Evolutionary conservation across 2,329 filamentous ascomycete species (phyloP).

Genomic region (Pseudocercospora crystallina): DNA sequence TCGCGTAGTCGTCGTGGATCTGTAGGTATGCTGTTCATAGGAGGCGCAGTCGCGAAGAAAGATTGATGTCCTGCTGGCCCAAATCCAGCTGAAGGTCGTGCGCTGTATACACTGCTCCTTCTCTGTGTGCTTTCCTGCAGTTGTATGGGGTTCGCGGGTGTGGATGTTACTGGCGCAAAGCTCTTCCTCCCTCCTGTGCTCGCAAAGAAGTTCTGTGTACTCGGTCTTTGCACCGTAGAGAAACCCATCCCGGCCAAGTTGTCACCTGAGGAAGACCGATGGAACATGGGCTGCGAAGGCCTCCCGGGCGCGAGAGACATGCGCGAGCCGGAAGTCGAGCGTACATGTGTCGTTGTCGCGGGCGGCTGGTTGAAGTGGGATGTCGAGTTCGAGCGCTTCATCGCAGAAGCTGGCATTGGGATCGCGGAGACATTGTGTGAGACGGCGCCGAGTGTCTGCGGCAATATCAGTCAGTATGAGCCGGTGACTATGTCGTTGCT

Average conservation of each 20-base stretch:
- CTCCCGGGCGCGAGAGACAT: conserved; percentile 82
- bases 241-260: conserved; percentile 72
- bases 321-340: conserved; percentile 78
- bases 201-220: conserved; percentile 66
- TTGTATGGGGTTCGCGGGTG: conserved; percentile 43
- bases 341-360: conserved; percentile 70
- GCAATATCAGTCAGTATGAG: conserved; percentile 17
- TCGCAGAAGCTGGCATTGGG: conserved; percentile 85
- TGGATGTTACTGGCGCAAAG: conserved; percentile 62
- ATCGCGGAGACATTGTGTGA: conserved; percentile 75
- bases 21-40: conserved; percentile 75
- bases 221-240: conserved; percentile 81
- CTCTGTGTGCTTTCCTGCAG: conserved; percentile 59
- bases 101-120: conserved; percentile 69
- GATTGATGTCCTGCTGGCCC: conserved; percentile 70
- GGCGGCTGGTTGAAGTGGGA: conserved; percentile 64
- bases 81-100: conserved; percentile 61
- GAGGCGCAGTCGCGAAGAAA: conserved; percentile 87
- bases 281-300: conserved; percentile 83
- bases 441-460: conserved; percentile 79
- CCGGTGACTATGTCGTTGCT: background rate
- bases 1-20: conserved; percentile 88
- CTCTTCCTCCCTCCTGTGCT: conserved; percentile 66
- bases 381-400: conserved; percentile 87
- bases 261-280: conserved; percentile 75